These are phyloP conservation scores for Pythium monospermum DNA, from an alignment of 352 stramenopile genomes.

Conservation along the genomic window DNA sequence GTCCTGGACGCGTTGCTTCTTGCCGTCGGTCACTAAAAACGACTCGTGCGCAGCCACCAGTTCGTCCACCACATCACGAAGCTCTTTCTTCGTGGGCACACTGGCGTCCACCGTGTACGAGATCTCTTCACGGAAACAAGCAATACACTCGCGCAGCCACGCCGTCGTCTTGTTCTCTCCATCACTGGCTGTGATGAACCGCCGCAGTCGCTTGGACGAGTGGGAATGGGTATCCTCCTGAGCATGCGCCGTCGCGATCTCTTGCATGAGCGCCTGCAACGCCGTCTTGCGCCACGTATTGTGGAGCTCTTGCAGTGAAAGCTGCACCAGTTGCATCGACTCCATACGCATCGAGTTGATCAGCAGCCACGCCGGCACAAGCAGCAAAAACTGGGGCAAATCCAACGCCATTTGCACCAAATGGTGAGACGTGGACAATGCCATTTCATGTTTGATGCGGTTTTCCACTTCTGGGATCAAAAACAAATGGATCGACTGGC, in stretches of 20 bases:
- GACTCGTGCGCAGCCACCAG: slow-evolving; percentile 51
- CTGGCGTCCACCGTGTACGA: slow-evolving; percentile 64
- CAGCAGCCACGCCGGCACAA: slow-evolving; percentile 93
- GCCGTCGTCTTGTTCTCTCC: slow-evolving; percentile 24
- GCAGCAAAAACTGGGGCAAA: slow-evolving; percentile 61
- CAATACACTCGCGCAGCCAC: slow-evolving; percentile 69
- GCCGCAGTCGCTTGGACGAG: slow-evolving; percentile 42
- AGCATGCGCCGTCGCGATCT: slow-evolving; percentile 14
- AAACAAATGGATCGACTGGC: slow-evolving; percentile 91
- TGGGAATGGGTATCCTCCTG: slow-evolving; percentile 2
- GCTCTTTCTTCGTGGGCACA: slow-evolving; percentile 63
- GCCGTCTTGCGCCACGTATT: slow-evolving; percentile 97
- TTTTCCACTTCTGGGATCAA: slow-evolving; percentile 92
- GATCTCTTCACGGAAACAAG: slow-evolving; percentile 74
- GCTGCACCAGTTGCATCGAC: slow-evolving; percentile 98
- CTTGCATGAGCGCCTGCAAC: slow-evolving; percentile 84
- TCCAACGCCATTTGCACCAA: slow-evolving; percentile 15
- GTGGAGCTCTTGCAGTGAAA: slow-evolving; percentile 95
- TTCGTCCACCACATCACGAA: slow-evolving; percentile 58
- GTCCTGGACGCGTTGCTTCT: slow-evolving; percentile 43
- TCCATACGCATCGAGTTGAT: slow-evolving; percentile 99
- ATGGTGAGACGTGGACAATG: slow-evolving; percentile 31
- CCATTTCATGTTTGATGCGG: slow-evolving; percentile 76
- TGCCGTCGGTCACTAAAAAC: slow-evolving; percentile 53
- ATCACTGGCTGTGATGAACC: slow-evolving; percentile 64